phyloP scores from a whole-genome alignment of 768 basidiomycete species.

The Tylopilus subfusipes region DNA sequence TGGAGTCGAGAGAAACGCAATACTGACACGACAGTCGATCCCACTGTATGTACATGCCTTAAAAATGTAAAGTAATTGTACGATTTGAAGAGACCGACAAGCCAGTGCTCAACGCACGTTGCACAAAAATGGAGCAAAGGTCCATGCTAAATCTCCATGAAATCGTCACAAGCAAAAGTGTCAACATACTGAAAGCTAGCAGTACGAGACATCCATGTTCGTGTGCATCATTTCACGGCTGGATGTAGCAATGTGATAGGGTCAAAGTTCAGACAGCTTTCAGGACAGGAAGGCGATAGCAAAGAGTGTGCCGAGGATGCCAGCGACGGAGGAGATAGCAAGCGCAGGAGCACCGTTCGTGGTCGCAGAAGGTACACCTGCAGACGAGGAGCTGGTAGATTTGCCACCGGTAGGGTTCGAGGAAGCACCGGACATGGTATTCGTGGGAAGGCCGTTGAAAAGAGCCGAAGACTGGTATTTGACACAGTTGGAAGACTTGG shows the following conservation, averaged over 20 bases:
- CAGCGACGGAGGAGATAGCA: conserved; percentile 31
- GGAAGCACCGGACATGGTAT: background rate
- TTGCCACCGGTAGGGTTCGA: conserved; percentile 2
- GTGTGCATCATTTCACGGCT: conserved; percentile 1
- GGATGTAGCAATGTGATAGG: background rate
- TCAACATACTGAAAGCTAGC: background rate
- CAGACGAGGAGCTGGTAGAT: conserved; percentile 11
- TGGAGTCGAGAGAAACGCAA: background rate
- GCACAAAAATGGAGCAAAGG: conserved; percentile 8
- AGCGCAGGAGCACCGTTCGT: conserved; percentile 24
- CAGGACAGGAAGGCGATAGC: conserved; percentile 39
- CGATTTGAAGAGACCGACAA: conserved; percentile 16
- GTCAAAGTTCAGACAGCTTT: background rate
- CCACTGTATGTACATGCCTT: background rate
- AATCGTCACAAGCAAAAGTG: background rate
- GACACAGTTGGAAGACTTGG: conserved; percentile 44
- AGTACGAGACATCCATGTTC: background rate
- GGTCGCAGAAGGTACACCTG: conserved; percentile 16
- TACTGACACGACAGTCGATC: background rate
- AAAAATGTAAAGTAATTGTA: conserved; percentile 17
- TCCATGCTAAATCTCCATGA: conserved; percentile 9
- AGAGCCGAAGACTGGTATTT: conserved; percentile 36
- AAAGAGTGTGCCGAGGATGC: conserved; percentile 34
- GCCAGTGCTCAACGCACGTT: conserved; percentile 26
- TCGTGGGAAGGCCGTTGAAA: conserved; percentile 29